Evolutionary conservation across 768 basidiomycete species (phyloP).

Genomic region (Mrakia gelida): DNA sequence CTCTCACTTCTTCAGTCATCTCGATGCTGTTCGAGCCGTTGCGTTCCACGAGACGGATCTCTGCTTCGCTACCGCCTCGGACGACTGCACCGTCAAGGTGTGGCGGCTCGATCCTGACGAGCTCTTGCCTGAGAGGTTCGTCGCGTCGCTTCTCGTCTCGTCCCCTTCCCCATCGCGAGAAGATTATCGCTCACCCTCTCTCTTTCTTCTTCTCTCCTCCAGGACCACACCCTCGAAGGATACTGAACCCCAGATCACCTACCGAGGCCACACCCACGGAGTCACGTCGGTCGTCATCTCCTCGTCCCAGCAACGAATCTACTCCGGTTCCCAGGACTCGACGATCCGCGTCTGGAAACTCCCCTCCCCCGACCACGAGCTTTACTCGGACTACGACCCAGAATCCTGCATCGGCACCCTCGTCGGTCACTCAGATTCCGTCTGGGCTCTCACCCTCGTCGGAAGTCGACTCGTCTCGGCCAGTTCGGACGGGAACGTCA

Average conservation of each 20-base stretch:
- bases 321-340: conserved; percentile 88
- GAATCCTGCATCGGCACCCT: conserved; percentile 70
- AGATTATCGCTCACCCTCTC: background rate
- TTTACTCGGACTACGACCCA: conserved; percentile 86
- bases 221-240: conserved; percentile 48
- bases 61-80: conserved; percentile 85
- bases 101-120: conserved; percentile 82
- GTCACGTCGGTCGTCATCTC: conserved; percentile 74
- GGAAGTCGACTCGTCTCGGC: conserved; percentile 73
- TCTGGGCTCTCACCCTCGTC: conserved; percentile 89
- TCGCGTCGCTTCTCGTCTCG: background rate
- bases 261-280: conserved; percentile 83
- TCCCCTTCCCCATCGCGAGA: background rate
- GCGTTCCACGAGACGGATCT: conserved; percentile 61
- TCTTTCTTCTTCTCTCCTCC: background rate
- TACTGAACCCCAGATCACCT: conserved; percentile 85
- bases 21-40: conserved; percentile 85
- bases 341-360: conserved; percentile 88
- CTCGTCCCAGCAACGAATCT: conserved; percentile 60
- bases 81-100: conserved; percentile 92
- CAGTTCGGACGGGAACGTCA: conserved; percentile 67
- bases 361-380: conserved; percentile 65
- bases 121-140: conserved; percentile 72
- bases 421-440: conserved; percentile 88
- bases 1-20: conserved; percentile 59